A percentile compares a stretch with the other conserved stretches of the same genome.
These are phyloP conservation scores for Cladosporium phlei DNA, from an alignment of 2,329 filamentous ascomycete species.

Conservation along the genomic window DNA sequence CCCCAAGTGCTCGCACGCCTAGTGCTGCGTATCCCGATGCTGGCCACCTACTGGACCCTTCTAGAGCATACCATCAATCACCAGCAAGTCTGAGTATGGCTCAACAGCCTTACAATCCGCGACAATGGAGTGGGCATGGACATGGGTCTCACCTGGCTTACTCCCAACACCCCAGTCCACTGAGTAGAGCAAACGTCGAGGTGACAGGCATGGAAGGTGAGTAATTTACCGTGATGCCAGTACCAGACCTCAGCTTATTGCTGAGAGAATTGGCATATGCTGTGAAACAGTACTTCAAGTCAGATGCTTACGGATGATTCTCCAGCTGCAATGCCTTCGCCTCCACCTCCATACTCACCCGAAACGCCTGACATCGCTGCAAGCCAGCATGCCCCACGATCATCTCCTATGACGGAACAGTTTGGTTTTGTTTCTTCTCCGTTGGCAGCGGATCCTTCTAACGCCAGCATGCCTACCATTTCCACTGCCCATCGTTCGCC, in stretches of 20 bases:
- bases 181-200: constrained; percentile 33
- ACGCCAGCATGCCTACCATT: constrained; percentile 1
- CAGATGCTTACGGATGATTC: constrained; percentile 10
- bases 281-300: constrained; percentile 6
- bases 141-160: constrained; percentile 35
- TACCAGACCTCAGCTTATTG: background rate
- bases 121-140: constrained; percentile 43
- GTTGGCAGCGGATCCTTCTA: constrained; percentile 24
- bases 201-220: constrained; percentile 48
- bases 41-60: constrained; percentile 25
- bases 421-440: constrained; percentile 34
- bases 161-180: constrained; percentile 23
- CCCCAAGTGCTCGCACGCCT: constrained; percentile 18
- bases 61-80: constrained; percentile 29
- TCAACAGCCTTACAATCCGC: constrained; percentile 43
- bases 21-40: constrained; percentile 20
- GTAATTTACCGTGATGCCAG: constrained; percentile 11
- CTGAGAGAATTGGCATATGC: constrained; percentile 1
- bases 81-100: constrained; percentile 29
- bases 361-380: constrained; percentile 36
- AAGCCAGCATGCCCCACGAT: constrained; percentile 26
- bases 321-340: constrained; percentile 46
- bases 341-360: constrained; percentile 47
- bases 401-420: constrained; percentile 36
- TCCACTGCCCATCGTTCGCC: constrained; percentile 26